Percentiles rank a stretch among this genome's conserved stretches.
These are phyloP conservation scores for Eucalyptus tenuipes DNA, from an alignment of 345 rosid species.

Conservation along the genomic window DNA sequence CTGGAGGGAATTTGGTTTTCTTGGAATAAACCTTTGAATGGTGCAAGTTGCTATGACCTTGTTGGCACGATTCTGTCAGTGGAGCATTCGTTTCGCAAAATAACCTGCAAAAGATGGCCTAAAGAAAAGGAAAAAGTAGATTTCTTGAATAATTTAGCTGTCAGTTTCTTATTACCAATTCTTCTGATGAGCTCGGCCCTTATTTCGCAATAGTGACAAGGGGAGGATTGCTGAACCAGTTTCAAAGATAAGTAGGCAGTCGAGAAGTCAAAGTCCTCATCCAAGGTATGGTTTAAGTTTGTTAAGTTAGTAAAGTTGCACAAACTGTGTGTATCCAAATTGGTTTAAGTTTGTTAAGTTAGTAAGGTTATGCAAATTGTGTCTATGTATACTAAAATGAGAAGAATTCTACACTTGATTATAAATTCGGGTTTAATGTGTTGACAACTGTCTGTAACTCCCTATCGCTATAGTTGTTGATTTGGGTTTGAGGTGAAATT, in stretches of 20 bases:
- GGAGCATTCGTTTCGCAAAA: background rate
- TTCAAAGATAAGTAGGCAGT: slow-evolving; percentile 15
- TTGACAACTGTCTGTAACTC: background rate
- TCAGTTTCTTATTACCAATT: background rate
- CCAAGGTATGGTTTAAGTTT: slow-evolving; percentile 9
- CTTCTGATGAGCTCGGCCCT: background rate
- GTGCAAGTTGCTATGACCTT: background rate
- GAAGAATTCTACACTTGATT: background rate
- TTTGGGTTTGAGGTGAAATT: background rate
- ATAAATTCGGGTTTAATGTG: background rate
- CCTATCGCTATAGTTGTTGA: background rate
- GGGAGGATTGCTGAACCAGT: slow-evolving; percentile 37
- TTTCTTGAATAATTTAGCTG: background rate
- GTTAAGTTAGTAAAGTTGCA: background rate
- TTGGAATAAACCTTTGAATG: background rate
- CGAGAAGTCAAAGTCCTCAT: slow-evolving; percentile 40
- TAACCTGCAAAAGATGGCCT: background rate
- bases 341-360: background rate
- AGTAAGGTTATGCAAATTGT: background rate
- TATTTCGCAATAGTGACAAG: slow-evolving; percentile 12
- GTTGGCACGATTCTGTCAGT: background rate
- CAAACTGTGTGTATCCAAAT: background rate
- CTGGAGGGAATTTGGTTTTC: background rate
- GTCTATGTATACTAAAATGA: background rate
- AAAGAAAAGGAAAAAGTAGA: background rate